Evolutionary conservation across 2,329 filamentous ascomycete species (phyloP), one percentile per base, ranked within the genome.

Genomic region (Lachnellula subtilissima): DNA sequence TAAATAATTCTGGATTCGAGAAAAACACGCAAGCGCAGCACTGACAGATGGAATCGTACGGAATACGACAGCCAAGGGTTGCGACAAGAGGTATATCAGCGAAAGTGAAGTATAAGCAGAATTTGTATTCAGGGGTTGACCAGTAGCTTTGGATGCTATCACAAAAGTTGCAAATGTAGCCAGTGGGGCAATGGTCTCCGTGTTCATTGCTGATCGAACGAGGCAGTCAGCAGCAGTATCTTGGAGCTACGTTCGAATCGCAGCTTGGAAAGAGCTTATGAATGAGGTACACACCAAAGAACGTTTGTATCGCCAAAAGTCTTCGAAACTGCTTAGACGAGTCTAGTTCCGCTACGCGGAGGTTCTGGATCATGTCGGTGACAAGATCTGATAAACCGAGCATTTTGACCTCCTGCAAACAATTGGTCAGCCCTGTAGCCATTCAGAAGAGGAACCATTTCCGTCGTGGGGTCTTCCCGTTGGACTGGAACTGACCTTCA

Each of bases 41-140:
- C 70, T 71, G 22, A 77, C 48, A 14, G 67, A 60, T 1, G 75
- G 71, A 15, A 76, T 66, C 0, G 64, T 63, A 54, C 72, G 69
- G 32, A 78, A 72, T 50, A 77, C 61, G 40, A 63, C 69, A 40
- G 72, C 73, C 15, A 78, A 66, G 1, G 75, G 75, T 7, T 66
- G 62, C 2, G 71, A 59, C 15, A 77, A 60, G 0, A 78, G 64
- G 1, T 72, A 62, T 14, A 77, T 71, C 14, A 75, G 69, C 0
- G 75, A 75, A 1, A 77, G 53, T 0, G 72, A 71, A 0, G 76
- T 74, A 47, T 77, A 78, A n/a, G 76, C 65, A 56, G 32, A 64
- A 8, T 62, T 58, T n/a, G 61, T 61, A 25, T 61, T 57, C 11
- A 67, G 40, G 43, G 61, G 69, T 43, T 67, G 56, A 9, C 65